Base-by-base conservation (phyloP, 108 stramenopile species). In the Aurantiochytrium sp. region DNA sequence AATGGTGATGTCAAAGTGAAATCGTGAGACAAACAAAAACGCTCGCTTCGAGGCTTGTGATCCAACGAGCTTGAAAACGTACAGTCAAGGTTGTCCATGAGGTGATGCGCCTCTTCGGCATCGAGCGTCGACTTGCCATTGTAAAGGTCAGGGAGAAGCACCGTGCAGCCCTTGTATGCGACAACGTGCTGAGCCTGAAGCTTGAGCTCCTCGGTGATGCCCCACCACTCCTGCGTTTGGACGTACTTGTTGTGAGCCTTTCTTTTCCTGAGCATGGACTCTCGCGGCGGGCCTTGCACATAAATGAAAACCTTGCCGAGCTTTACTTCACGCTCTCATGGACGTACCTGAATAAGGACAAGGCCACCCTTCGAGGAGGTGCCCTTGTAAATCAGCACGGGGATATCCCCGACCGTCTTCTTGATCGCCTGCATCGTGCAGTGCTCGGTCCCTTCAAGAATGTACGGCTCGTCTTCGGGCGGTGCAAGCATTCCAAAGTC, bases 171-270 rank as follows among this genome's bases (percentile, higher is more conserved):
- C 29, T 25, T 60, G 25, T 44, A n/a, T 55, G 90, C 89, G 5
- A 44, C 49, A 19, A 91, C 5, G 16, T 60, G 58, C 49, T 89
- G 73, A n/a, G 89, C 90, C 72, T 90, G 89, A 14, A 19, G 72
- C 69, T 91, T 90, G 88, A 88, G 58, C 25, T 88, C 47, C 49
- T 58, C 72, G 19, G 87, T 91, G 57, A 91, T 49, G 58, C 91
- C 91, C 91, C 91, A 91, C 91, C 91, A 91, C 53, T 91, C 91
- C 72, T 91, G 91, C 35, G 29, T 5, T n/a, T n/a, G n/a, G n/a
- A n/a, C n/a, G n/a, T n/a, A n/a, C n/a, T n/a, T n/a, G n/a, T n/a
- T n/a, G n/a, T n/a, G n/a, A n/a, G n/a, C n/a, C n/a, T n/a, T n/a
- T n/a, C n/a, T n/a, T n/a, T n/a, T n/a, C n/a, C n/a, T n/a, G n/a